Percentiles rank a stretch among this genome's conserved stretches.
phyloP scores from a whole-genome alignment of 257 asterid genomes.

The Oldenlandia corymbosa region DNA sequence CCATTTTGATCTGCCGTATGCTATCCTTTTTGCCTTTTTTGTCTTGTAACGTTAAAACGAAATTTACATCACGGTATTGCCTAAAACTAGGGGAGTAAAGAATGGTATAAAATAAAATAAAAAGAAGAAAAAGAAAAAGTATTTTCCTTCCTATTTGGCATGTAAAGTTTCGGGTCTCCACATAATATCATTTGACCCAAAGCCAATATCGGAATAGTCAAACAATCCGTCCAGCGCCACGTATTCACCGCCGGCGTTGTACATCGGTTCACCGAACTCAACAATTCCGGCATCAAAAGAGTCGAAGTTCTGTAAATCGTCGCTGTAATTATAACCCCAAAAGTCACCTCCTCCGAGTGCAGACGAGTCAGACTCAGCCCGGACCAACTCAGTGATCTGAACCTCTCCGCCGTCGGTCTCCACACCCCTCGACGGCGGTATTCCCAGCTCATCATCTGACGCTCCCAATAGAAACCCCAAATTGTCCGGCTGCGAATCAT shows the following conservation, averaged over 20 bases:
- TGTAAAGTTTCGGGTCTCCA: slow-evolving; percentile 61
- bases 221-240: slow-evolving; percentile 63
- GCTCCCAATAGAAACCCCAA: slow-evolving; percentile 65
- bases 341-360: slow-evolving; percentile 41
- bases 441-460: slow-evolving; percentile 71
- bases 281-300: slow-evolving; percentile 41
- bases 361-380: slow-evolving; percentile 37
- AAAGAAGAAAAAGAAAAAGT: background rate
- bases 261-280: slow-evolving; percentile 20
- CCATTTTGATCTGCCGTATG: background rate
- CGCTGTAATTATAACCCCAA: slow-evolving; percentile 37
- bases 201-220: slow-evolving; percentile 60
- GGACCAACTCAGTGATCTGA: slow-evolving; percentile 31
- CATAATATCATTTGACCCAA: slow-evolving; percentile 42
- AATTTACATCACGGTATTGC: slow-evolving; percentile 12
- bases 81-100: slow-evolving; percentile 3
- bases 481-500: slow-evolving; percentile 52
- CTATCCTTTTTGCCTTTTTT: background rate
- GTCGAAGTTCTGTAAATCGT: slow-evolving; percentile 42
- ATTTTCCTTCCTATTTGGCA: slow-evolving; percentile 35
- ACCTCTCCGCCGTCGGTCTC: slow-evolving; percentile 6
- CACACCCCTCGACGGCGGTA: slow-evolving; percentile 50
- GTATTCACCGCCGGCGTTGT: slow-evolving; percentile 39
- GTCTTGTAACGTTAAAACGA: background rate
- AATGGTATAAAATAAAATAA: background rate